Conservation (phyloP, 2,329 filamentous ascomycete genomes). For the Sporothrix schenckii region DNA sequence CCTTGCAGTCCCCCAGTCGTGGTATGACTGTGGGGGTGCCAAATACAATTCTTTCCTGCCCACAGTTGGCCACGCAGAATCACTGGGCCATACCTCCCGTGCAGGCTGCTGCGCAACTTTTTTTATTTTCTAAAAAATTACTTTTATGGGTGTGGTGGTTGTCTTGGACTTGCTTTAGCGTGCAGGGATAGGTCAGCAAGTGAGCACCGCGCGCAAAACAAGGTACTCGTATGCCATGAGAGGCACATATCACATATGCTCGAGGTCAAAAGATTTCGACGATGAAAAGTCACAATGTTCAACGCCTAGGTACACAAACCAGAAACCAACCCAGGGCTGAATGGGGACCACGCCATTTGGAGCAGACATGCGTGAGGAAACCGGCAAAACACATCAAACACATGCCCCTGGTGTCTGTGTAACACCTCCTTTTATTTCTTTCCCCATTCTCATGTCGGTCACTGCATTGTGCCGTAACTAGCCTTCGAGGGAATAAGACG, state of each 20-base stretch:
- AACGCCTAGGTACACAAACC: background rate
- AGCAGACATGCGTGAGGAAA: conserved; percentile 1
- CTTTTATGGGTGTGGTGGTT: background rate
- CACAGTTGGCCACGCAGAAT: too few relatives aligned
- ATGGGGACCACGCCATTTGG: background rate
- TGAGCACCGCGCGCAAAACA: too few relatives aligned
- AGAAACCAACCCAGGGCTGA: background rate
- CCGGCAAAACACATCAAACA: background rate
- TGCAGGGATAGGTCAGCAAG: background rate
- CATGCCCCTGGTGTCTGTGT: conserved; percentile 7
- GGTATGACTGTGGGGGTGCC: background rate
- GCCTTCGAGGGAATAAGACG: background rate
- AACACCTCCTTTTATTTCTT: background rate
- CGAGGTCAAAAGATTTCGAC: background rate
- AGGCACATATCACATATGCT: background rate
- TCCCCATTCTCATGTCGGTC: conserved; percentile 15
- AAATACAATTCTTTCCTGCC: too few relatives aligned
- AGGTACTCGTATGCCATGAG: background rate
- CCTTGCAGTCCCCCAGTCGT: background rate
- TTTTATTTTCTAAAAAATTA: too few relatives aligned
- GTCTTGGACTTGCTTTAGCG: too few relatives aligned
- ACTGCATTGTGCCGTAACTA: conserved; percentile 2
- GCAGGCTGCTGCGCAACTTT: too few relatives aligned
- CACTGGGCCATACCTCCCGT: too few relatives aligned
- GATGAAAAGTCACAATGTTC: background rate